Base-by-base conservation (phyloP, 331 rosid genomes). In the Rosa hybrid region DNA sequence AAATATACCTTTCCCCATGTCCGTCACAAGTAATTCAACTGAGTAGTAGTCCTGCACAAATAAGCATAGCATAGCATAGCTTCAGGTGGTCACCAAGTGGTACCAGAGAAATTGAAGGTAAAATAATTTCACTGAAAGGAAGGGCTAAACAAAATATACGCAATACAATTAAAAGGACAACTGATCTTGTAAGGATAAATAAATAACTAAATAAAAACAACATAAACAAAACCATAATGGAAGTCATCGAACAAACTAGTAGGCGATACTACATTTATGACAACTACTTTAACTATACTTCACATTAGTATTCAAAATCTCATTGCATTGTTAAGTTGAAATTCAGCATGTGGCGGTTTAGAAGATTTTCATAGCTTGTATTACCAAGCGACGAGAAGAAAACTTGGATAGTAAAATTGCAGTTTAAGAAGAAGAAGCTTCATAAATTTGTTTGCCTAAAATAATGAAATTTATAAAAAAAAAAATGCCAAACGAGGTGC, bases 1-100 rank as follows among this genome's bases (percentile, higher is more conserved):
- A 49, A 34, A 72, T 21, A 21, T 86, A 96, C 99, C 99, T 91
- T 86, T 86, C 71, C 94, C 94, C 85, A 93, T 82, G 74, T 96
- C 98, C 30, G 94, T 93, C 56, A 96, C 92, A 82, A 90, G 85
- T 44, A 93, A 77, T 46, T 96, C 94, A 82, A 93, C 50, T 42
- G 80, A 76, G 82, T 93, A 92, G 73, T 74, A 12, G 38, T 93
- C 98, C 99, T 96, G 97, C 68, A 73, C 67, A 84, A 72, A 80
- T 63, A 78, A 21, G 48, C 38, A 65, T n/a, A 21, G 70, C 41
- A 68, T 10, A 56, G 60, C 62, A 7, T 34, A 34, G 39, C 39
- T 46, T 63, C 48, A 53, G 38, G 34, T 12, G 34, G 34, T 20
- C 21, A 78, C 50, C 16, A 77, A 82, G 48, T 25, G 68, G 38